Percentiles rank a stretch among this genome's conserved stretches.
Conservation (phyloP, 192 early-diverging fungal species). For the Phlyctochytrium arcticum region DNA sequence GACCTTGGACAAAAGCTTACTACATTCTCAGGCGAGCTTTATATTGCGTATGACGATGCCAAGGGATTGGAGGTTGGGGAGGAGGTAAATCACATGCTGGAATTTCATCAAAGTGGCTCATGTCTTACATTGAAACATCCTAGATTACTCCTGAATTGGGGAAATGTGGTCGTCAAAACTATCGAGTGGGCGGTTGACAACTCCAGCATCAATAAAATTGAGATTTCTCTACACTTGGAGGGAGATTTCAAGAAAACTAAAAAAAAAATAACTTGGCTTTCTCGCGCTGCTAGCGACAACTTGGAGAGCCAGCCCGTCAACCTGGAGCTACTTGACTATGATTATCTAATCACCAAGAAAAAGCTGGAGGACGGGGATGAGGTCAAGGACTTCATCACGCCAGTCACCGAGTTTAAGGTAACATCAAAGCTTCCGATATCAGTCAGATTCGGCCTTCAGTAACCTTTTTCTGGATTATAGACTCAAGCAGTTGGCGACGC, state of each 20-base stretch:
- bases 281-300: conserved; percentile 38
- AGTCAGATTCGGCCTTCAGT: no score
- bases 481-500: conserved; percentile 43
- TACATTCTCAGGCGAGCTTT: conserved; percentile 69
- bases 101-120: no score
- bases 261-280: conserved; percentile 98
- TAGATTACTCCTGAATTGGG: conserved; percentile 99
- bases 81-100: no score
- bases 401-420: conserved; percentile 74
- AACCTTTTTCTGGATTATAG: not conserved
- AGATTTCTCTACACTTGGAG: conserved; percentile 76
- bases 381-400: conserved; percentile 76
- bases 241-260: conserved; percentile 98
- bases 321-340: conserved; percentile 81
- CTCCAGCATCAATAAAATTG: conserved; percentile 52
- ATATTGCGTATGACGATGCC: conserved; percentile 85
- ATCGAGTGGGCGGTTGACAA: conserved; percentile 57
- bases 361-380: conserved; percentile 92
- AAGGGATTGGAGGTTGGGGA: conserved; percentile 74
- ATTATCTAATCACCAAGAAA: conserved; percentile 98
- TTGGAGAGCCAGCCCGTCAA: conserved; percentile 59
- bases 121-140: no score
- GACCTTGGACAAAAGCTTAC: conserved; percentile 85
- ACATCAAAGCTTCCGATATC: no score
- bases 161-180: conserved; percentile 84